Evolutionary conservation across 768 basidiomycete genomes (phyloP).

Genomic region (Infundibulicybe gibba): DNA sequence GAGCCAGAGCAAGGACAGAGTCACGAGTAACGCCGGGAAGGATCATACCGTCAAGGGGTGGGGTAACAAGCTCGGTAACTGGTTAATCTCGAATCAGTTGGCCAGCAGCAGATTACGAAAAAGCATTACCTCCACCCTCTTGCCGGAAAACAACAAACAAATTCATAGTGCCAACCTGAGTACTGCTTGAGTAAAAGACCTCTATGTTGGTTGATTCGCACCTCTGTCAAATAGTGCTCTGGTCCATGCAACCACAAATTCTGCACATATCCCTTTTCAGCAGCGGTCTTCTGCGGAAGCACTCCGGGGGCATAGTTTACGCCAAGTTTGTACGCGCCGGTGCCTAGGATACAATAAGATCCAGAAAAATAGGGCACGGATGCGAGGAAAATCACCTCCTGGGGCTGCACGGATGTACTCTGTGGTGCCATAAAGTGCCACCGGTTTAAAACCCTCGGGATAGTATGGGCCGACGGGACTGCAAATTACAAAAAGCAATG

Average conservation of each 20-base stretch:
- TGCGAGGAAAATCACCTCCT: constrained; percentile 51
- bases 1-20: constrained; percentile 70
- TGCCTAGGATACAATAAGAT: constrained; percentile 39
- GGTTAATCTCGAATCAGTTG: not conserved
- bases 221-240: constrained; percentile 54
- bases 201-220: constrained; percentile 4
- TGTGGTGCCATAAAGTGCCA: constrained; percentile 83
- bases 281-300: constrained; percentile 78
- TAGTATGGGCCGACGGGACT: constrained; percentile 87
- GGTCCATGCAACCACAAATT: constrained; percentile 89
- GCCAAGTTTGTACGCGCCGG: constrained; percentile 85
- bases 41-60: constrained; percentile 88
- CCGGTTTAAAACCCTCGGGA: constrained; percentile 84
- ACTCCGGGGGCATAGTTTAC: constrained; percentile 89
- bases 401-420: constrained; percentile 83
- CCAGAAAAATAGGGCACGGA: not conserved
- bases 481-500: constrained; percentile 82
- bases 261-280: constrained; percentile 75
- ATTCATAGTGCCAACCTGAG: constrained; percentile 89
- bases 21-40: constrained; percentile 91
- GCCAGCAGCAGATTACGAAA: not conserved
- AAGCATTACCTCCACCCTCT: constrained; percentile 48
- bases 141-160: constrained; percentile 78
- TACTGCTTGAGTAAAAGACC: constrained; percentile 27
- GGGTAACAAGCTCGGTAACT: constrained; percentile 84